phyloP scores from a whole-genome alignment of 306 rosid genomes.

The Sicyos edulis region DNA sequence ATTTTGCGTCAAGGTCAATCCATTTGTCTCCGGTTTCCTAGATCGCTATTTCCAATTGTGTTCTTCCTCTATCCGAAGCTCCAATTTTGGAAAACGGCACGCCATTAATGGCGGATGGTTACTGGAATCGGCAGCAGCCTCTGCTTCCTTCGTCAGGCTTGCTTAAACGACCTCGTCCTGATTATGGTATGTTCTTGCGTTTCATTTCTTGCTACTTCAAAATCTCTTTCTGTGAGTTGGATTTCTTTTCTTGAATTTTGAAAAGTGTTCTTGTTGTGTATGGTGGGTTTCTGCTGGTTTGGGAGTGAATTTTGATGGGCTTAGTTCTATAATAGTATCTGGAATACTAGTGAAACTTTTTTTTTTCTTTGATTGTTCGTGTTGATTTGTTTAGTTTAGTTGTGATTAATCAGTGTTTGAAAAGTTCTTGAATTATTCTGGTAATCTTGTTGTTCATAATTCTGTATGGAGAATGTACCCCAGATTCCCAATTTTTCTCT shows the following conservation, averaged over 20 bases:
- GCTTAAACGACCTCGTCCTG: slow-evolving; percentile 69
- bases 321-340: background rate
- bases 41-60: background rate
- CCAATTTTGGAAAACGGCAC: background rate
- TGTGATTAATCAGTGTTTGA: background rate
- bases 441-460: background rate
- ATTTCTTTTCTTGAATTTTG: background rate
- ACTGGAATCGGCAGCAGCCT: slow-evolving; percentile 59
- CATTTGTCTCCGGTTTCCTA: background rate
- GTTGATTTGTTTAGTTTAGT: background rate
- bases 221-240: background rate
- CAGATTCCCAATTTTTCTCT: background rate
- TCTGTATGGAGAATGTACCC: background rate
- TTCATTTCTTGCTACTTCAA: background rate
- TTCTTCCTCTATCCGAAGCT: background rate
- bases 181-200: slow-evolving; percentile 44
- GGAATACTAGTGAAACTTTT: background rate
- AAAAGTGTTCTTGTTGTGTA: background rate
- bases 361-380: background rate
- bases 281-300: background rate
- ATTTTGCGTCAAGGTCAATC: background rate
- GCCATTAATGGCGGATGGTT: slow-evolving; percentile 52
- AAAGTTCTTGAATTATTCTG: background rate
- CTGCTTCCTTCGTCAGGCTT: slow-evolving; percentile 43
- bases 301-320: background rate